These are phyloP conservation scores for Haplographium delicatum DNA, from an alignment of 495 filamentous ascomycete genomes.

Conservation along the genomic window DNA sequence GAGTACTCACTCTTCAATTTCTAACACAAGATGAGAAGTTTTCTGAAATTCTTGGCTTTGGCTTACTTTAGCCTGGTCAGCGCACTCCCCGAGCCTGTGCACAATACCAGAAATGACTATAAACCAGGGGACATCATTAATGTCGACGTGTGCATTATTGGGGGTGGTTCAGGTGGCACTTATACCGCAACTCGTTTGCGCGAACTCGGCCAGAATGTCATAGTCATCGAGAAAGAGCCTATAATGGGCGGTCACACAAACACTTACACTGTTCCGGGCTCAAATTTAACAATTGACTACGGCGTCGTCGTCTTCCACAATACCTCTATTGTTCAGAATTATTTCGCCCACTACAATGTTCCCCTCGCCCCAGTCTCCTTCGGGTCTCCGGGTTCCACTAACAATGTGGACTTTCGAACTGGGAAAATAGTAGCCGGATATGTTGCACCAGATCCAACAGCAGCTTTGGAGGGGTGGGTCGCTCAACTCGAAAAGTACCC, in stretches of 20 bases:
- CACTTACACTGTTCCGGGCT: constrained; percentile 26
- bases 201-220: constrained; percentile 33
- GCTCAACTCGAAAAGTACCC: constrained; percentile 10
- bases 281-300: neutral
- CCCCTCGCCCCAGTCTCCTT: constrained; percentile 8
- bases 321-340: constrained; percentile 29
- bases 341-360: constrained; percentile 36
- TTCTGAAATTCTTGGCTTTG: too few species aligned
- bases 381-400: neutral
- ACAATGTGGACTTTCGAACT: constrained; percentile 14
- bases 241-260: constrained; percentile 42
- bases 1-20: too few species aligned
- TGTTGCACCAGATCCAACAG: constrained; percentile 1
- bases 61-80: too few species aligned
- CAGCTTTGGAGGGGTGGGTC: neutral
- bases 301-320: constrained; percentile 5
- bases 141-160: constrained; percentile 46
- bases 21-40: too few species aligned
- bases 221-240: constrained; percentile 40
- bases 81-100: too few species aligned
- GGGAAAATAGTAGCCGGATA: constrained; percentile 3
- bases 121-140: too few species aligned
- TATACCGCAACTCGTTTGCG: constrained; percentile 37
- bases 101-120: too few species aligned
- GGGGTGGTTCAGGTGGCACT: constrained; percentile 42